phyloP scores from a whole-genome alignment of 352 stramenopile species.

The Globisporangium cylindrosporum region DNA sequence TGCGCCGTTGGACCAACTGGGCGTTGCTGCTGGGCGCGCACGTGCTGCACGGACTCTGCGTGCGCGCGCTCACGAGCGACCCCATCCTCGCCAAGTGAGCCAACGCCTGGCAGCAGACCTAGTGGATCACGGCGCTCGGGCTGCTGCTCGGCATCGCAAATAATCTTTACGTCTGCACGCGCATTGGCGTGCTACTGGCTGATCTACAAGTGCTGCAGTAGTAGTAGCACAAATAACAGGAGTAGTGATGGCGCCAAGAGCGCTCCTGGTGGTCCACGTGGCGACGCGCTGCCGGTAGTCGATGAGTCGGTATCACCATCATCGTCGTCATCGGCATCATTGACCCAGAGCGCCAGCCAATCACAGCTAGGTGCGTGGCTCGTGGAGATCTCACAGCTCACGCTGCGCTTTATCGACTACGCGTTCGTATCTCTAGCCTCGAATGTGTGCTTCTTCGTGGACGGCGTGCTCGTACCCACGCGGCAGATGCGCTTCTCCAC shows the following conservation, averaged over 20 bases:
- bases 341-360: not conserved
- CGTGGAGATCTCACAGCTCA: not conserved
- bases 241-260: not conserved
- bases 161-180: slow-evolving; percentile 40
- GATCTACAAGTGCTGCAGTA: slow-evolving; percentile 18
- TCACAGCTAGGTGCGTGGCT: slow-evolving; percentile 3
- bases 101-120: slow-evolving; percentile 45
- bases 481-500: slow-evolving; percentile 53
- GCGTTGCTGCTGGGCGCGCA: slow-evolving; percentile 25
- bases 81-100: slow-evolving; percentile 48
- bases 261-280: not conserved
- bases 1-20: slow-evolving; percentile 50
- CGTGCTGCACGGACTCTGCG: slow-evolving; percentile 31
- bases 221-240: not conserved
- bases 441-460: slow-evolving; percentile 20
- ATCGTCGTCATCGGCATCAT: not conserved
- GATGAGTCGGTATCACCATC: not conserved
- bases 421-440: slow-evolving; percentile 30
- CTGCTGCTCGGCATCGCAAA: slow-evolving; percentile 42
- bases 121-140: slow-evolving; percentile 27
- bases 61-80: slow-evolving; percentile 26
- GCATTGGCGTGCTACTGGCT: slow-evolving; percentile 32
- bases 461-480: slow-evolving; percentile 51
- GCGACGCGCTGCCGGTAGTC: not conserved
- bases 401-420: slow-evolving; percentile 31